Evolutionary conservation across 768 basidiomycete genomes (phyloP).

Genomic region (Boletellus sp.): DNA sequence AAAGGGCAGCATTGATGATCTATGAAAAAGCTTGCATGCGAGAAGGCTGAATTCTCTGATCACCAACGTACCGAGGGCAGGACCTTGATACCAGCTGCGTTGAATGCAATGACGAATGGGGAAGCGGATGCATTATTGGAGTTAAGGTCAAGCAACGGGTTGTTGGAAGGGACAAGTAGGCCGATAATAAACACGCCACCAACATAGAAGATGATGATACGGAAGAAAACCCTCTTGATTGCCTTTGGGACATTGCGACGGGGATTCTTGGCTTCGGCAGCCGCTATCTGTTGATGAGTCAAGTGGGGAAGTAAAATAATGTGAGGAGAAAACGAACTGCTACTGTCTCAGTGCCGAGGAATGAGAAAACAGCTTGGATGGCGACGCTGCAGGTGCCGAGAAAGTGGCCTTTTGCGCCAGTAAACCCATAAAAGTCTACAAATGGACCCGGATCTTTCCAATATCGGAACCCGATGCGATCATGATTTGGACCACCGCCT

Average conservation of each 20-base stretch:
- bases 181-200: constrained; percentile 45
- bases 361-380: constrained; percentile 58
- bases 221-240: constrained; percentile 43
- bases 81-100: constrained; percentile 54
- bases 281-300: constrained; percentile 33
- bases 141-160: constrained; percentile 37
- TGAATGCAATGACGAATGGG: constrained; percentile 58
- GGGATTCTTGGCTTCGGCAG: constrained; percentile 51
- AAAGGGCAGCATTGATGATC: constrained; percentile 39
- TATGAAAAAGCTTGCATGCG: background rate
- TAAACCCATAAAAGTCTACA: constrained; percentile 36
- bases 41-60: background rate
- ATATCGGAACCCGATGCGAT: constrained; percentile 47
- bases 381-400: constrained; percentile 49
- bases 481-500: constrained; percentile 53
- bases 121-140: constrained; percentile 41
- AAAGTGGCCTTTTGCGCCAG: constrained; percentile 50
- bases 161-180: constrained; percentile 47
- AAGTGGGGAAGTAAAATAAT: background rate
- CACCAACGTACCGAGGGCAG: constrained; percentile 41
- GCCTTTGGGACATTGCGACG: constrained; percentile 40
- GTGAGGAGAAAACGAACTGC: constrained; percentile 28
- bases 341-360: constrained; percentile 54
- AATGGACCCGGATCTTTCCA: constrained; percentile 58
- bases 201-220: constrained; percentile 37